These are phyloP conservation scores for Stramenopiles sp. DNA, from an alignment of 352 stramenopile genomes.

Conservation along the genomic window DNA sequence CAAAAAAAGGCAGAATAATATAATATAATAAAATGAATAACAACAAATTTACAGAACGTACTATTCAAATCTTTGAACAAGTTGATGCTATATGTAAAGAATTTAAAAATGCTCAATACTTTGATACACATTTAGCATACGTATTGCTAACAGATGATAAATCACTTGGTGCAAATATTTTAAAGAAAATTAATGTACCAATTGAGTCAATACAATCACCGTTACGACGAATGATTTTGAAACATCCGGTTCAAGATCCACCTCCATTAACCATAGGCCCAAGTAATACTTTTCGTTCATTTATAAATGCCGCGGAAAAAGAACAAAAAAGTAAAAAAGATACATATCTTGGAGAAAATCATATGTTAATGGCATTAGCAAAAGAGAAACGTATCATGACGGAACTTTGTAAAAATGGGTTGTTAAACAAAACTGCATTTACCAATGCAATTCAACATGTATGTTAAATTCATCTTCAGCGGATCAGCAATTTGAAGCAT, in stretches of 20 bases:
- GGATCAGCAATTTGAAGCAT: conserved; percentile 70
- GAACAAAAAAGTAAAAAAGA: conserved; percentile 57
- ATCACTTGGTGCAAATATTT: conserved; percentile 33
- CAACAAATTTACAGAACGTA: conserved; percentile 53
- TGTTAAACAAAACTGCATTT: conserved; percentile 36
- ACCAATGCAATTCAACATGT: conserved; percentile 38
- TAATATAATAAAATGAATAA: conserved; percentile 20
- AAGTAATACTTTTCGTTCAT: conserved; percentile 41
- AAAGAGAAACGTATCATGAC: conserved; percentile 30
- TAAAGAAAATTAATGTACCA: conserved; percentile 32
- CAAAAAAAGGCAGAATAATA: too few relatives aligned
- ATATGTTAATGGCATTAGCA: conserved; percentile 45
- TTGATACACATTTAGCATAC: conserved; percentile 38
- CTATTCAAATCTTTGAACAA: conserved; percentile 32
- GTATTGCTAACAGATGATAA: conserved; percentile 42
- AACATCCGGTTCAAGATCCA: conserved; percentile 42
- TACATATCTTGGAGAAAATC: conserved; percentile 43
- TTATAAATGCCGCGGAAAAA: conserved; percentile 43
- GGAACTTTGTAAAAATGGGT: conserved; percentile 37
- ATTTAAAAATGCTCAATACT: conserved; percentile 42
- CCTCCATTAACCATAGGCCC: conserved; percentile 34
- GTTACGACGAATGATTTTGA: conserved; percentile 32
- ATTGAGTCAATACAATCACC: conserved; percentile 29
- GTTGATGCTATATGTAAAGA: conserved; percentile 36
- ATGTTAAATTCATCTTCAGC: conserved; percentile 46